phyloP scores from a whole-genome alignment of 2,329 filamentous ascomycete species.

The Talaromyces piceae region DNA sequence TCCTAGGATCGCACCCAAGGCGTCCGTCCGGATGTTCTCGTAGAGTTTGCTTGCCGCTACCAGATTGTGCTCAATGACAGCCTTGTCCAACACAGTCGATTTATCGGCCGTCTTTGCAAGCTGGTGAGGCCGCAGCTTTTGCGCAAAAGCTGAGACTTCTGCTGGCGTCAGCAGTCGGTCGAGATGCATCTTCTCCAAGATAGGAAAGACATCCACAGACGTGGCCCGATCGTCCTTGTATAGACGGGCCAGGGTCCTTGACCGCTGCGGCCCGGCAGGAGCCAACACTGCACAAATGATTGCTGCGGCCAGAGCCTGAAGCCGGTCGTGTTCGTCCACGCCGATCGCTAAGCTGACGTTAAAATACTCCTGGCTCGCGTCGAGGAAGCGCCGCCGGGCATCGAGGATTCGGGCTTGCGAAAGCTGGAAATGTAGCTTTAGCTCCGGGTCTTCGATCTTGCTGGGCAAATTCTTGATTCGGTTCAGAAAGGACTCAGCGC shows the following conservation, averaged over 20 bases:
- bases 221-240: slow-evolving; percentile 87
- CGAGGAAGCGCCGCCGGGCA: slow-evolving; percentile 79
- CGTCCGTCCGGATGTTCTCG: slow-evolving; percentile 67
- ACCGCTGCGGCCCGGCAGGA: slow-evolving; percentile 78
- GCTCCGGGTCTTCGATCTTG: slow-evolving; percentile 63
- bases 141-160: slow-evolving; percentile 83
- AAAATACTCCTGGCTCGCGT: slow-evolving; percentile 82
- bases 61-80: slow-evolving; percentile 93
- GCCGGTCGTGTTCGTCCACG: slow-evolving; percentile 78
- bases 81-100: slow-evolving; percentile 84
- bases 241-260: slow-evolving; percentile 68
- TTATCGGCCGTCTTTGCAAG: slow-evolving; percentile 84
- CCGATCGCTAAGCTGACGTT: slow-evolving; percentile 69
- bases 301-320: slow-evolving; percentile 76
- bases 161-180: slow-evolving; percentile 70
- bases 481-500: slow-evolving; percentile 82
- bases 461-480: slow-evolving; percentile 88
- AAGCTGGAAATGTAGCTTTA: slow-evolving; percentile 79
- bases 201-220: slow-evolving; percentile 70
- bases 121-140: slow-evolving; percentile 76
- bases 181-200: slow-evolving; percentile 96
- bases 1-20: slow-evolving; percentile 68
- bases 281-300: slow-evolving; percentile 90
- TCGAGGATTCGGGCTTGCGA: slow-evolving; percentile 91
- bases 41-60: slow-evolving; percentile 76